Evolutionary conservation across 2,329 filamentous ascomycete species (phyloP).

Genomic region (Diaporthe ampelina): DNA sequence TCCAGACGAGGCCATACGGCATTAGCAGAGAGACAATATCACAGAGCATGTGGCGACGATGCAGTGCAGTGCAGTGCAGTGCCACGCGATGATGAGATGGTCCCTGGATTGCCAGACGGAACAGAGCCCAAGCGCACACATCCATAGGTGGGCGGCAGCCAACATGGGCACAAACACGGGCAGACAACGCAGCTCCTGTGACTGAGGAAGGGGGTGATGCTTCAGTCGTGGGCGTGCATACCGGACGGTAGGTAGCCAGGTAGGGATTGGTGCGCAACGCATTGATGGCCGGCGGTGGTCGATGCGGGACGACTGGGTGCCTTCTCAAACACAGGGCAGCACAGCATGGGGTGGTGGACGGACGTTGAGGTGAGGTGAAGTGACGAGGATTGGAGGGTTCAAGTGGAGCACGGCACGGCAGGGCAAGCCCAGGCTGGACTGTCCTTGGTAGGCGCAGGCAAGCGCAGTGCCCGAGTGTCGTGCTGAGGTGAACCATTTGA

Average conservation of each 20-base stretch:
- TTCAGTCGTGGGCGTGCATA: slow-evolving; percentile 18
- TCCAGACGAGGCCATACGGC: background rate
- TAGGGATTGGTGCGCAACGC: slow-evolving; percentile 15
- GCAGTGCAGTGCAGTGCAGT: background rate
- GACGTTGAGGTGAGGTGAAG: slow-evolving; percentile 3
- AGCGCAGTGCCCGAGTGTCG: background rate
- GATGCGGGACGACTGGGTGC: background rate
- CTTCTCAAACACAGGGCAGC: slow-evolving; percentile 20
- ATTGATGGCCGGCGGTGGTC: slow-evolving; percentile 24
- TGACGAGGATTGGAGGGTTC: background rate
- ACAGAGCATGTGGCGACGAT: background rate
- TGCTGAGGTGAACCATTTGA: background rate
- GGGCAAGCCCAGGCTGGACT: background rate
- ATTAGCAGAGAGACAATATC: slow-evolving; percentile 2
- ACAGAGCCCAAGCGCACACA: slow-evolving; percentile 7
- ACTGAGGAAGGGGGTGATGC: slow-evolving; percentile 10
- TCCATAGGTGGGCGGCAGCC: background rate
- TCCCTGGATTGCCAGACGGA: background rate
- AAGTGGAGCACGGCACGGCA: background rate
- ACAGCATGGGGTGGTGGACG: background rate
- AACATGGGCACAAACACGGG: background rate
- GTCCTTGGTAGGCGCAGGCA: background rate
- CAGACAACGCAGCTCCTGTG: slow-evolving; percentile 8
- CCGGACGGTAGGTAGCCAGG: slow-evolving; percentile 12
- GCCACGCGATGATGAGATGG: slow-evolving; percentile 5